Evolutionary conservation across 2,329 filamentous ascomycete species (phyloP).

Genomic region (Ilyonectria sp.): DNA sequence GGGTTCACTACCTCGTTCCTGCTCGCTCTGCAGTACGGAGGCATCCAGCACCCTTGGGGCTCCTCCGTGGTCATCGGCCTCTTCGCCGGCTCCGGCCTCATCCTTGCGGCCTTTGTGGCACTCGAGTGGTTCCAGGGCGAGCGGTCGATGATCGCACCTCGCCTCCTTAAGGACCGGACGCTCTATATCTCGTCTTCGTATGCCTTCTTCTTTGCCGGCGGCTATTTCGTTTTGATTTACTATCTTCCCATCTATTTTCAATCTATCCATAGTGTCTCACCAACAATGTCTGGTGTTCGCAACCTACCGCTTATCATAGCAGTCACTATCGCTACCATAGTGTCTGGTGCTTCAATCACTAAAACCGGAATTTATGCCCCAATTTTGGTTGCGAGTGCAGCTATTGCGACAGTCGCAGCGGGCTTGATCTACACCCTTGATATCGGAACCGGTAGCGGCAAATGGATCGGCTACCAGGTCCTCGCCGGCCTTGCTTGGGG

Average conservation of each 20-base stretch:
- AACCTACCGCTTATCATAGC: constrained; percentile 42
- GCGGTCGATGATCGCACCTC: constrained; percentile 56
- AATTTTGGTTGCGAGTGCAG: constrained; percentile 52
- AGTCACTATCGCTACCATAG: constrained; percentile 35
- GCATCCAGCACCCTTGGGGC: neutral
- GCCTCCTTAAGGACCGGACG: constrained; percentile 57
- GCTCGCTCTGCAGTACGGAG: constrained; percentile 15
- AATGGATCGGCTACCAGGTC: constrained; percentile 50
- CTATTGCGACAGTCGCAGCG: constrained; percentile 51
- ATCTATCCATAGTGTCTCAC: constrained; percentile 53
- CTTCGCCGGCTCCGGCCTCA: neutral
- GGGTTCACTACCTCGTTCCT: neutral
- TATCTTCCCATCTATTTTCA: constrained; percentile 67
- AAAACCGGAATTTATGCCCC: constrained; percentile 56
- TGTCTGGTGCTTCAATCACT: constrained; percentile 42
- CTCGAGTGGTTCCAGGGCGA: constrained; percentile 11
- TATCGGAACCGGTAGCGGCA: constrained; percentile 25
- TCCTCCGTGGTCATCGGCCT: neutral
- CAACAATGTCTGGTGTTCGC: constrained; percentile 43
- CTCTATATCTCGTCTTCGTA: constrained; percentile 39
- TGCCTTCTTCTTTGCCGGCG: constrained; percentile 45
- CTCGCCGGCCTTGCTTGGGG: constrained; percentile 63
- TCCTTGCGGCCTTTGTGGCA: neutral
- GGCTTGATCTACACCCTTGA: constrained; percentile 58
- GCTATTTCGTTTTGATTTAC: constrained; percentile 50